Conservation (phyloP, 2,329 filamentous ascomycete genomes). For the Periglandula ipomoeae region DNA sequence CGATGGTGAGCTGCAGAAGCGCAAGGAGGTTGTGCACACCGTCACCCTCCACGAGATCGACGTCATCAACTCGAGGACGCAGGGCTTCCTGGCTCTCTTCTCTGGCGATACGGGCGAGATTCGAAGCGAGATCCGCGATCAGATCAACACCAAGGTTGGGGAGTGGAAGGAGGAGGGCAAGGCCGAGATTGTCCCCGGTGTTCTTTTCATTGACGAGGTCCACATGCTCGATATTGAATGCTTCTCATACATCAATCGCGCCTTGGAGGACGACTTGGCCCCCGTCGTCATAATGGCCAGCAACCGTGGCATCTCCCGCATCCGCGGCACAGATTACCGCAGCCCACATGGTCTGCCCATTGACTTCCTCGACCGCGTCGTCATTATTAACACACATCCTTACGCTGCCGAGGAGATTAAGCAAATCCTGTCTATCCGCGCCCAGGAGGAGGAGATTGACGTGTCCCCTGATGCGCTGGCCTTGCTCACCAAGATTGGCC, state of each 20-base stretch:
- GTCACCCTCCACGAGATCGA: conserved; percentile 97
- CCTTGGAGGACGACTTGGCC: conserved; percentile 86
- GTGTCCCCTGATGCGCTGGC: conserved; percentile 82
- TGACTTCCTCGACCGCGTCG: conserved; percentile 90
- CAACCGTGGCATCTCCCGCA: conserved; percentile 85
- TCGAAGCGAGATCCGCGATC: conserved; percentile 89
- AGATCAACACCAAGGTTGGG: conserved; percentile 97
- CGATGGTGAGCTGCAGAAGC: conserved; percentile 93
- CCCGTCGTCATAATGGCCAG: conserved; percentile 99
- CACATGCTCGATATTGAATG: conserved; percentile 99
- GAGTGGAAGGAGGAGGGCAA: conserved; percentile 99
- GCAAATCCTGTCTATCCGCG: conserved; percentile 85
- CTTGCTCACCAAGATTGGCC: conserved; percentile 88
- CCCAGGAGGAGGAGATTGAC: conserved; percentile 93
- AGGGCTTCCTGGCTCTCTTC: conserved; percentile 94
- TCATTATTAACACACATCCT: conserved; percentile 88
- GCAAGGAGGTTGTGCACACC: conserved; percentile 94
- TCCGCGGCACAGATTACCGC: conserved; percentile 86
- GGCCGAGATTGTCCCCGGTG: conserved; percentile 92
- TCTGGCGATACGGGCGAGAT: conserved; percentile 98
- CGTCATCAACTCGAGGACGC: conserved; percentile 98
- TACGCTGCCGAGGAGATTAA: conserved; percentile 80
- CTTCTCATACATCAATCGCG: conserved; percentile 97
- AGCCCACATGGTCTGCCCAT: conserved; percentile 90
- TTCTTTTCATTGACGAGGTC: conserved; percentile 97